Conservation (phyloP, 345 rosid genomes). For the Reutealis trisperma region DNA sequence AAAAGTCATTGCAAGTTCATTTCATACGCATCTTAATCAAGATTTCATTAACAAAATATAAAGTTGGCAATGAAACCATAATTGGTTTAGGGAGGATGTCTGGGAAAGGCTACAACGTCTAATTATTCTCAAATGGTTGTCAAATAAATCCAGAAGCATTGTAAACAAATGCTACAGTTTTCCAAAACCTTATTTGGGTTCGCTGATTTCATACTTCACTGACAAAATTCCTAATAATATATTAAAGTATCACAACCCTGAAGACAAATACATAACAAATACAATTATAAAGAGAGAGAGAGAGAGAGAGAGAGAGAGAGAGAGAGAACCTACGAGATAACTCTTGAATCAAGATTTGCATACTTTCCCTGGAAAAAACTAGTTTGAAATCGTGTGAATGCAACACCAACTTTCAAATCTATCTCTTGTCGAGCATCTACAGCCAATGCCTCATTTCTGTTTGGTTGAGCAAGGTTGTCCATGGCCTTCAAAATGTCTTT, state of each 20-base stretch:
- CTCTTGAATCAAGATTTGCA: constrained; percentile 90
- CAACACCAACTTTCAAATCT: constrained; percentile 98
- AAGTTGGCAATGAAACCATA: neutral
- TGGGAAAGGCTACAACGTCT: neutral
- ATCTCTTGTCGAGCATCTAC: constrained; percentile 99
- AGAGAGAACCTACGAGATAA: constrained; percentile 81
- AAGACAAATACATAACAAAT: constrained; percentile 13
- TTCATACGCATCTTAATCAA: neutral
- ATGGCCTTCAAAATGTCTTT: constrained; percentile 86
- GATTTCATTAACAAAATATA: neutral
- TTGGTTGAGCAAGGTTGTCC: constrained; percentile 82
- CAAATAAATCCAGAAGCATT: neutral
- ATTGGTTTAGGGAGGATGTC: neutral
- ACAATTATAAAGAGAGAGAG: constrained; percentile 15
- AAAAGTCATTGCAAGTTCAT: neutral
- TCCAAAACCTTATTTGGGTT: neutral
- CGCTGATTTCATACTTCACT: neutral
- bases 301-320: constrained; percentile 12
- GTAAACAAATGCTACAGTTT: neutral
- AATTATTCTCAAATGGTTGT: neutral
- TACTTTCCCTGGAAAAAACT: constrained; percentile 93
- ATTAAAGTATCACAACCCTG: neutral
- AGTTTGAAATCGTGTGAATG: constrained; percentile 94
- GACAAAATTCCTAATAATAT: neutral
- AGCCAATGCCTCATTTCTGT: constrained; percentile 83